Base-by-base conservation (phyloP, 331 rosid species). In the Prunus yedoensis region DNA sequence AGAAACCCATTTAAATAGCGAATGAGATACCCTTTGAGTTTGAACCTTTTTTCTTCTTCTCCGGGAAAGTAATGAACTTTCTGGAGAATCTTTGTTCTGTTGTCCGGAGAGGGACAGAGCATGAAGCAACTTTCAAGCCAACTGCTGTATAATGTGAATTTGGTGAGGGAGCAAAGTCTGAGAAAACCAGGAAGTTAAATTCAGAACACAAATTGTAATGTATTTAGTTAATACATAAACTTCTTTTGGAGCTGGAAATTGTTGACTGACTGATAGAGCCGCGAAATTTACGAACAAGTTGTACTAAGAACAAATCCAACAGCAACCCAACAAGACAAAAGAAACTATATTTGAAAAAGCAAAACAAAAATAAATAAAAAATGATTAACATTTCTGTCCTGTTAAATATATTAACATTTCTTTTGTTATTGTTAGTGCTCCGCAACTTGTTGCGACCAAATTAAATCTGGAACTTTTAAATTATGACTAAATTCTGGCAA, bases 51-150 rank as follows among this genome's bases (percentile, higher is more conserved):
- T 38, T 38, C 43, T 38, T 7, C 43, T 25, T 74, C 62, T 61
- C 50, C 10, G 6, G 75, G 25, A 73, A 75, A 69, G 49, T 59
- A 43, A 21, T 50, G 50, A 83, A 57, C 72, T 30, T 76, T 75
- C 50, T 14, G 25, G 65, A 38, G 69, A 18, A 64, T 64, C 25
- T 38, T 64, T 62, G 45, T 27, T 14, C 9, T 30, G 45, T 16
- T 16, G 8, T 8, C 11, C 46, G 5, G 21, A 46, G 69, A 60
- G 38, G 14, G 35, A 28, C 14, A 23, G 21, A 47, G 21, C 56
- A 43, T 15, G 15, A n/a, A 54, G 53, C 21, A 56, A 54, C 8
- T 16, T 62, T 30, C 21, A 0, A 62, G 68, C 46, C 32, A 23
- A 10, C 10, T 14, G 66, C 41, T 25, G 66, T 27, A 18, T 15